Percentiles rank a stretch among this genome's conserved stretches.
Evolutionary conservation across 805 yeast genomes (phyloP).

Genomic region (Jamesozyma spencerorum): DNA sequence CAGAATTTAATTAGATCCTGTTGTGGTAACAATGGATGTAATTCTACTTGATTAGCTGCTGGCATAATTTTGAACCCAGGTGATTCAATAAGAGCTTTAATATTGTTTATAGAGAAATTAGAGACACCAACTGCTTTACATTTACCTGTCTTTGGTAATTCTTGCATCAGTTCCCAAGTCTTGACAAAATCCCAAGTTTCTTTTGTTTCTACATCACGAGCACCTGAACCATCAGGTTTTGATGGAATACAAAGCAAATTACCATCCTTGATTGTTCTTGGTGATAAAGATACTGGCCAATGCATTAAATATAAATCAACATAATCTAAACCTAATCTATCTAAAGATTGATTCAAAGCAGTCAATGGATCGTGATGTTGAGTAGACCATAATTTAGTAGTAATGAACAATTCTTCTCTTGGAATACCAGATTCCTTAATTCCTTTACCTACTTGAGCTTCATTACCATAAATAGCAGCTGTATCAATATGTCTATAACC

Average conservation of each 20-base stretch:
- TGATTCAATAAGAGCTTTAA: constrained; percentile 41
- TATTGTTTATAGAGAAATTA: constrained; percentile 49
- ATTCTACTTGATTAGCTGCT: constrained; percentile 65
- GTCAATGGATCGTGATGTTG: constrained; percentile 40
- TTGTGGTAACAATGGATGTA: constrained; percentile 67
- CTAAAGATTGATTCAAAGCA: constrained; percentile 50
- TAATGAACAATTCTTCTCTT: constrained; percentile 56
- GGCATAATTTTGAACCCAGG: constrained; percentile 49
- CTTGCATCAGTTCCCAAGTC: constrained; percentile 58
- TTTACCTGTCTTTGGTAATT: constrained; percentile 42
- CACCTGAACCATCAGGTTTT: constrained; percentile 27
- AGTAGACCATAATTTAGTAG: constrained; percentile 61
- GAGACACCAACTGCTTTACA: constrained; percentile 69
- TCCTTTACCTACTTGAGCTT: constrained; percentile 52
- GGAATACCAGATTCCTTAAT: constrained; percentile 50
- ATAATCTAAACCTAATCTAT: constrained; percentile 60
- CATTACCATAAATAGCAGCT: constrained; percentile 61
- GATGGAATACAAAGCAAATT: constrained; percentile 29
- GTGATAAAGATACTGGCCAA: constrained; percentile 62
- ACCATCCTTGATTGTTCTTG: constrained; percentile 33
- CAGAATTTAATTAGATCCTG: constrained; percentile 45
- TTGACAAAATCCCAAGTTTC: constrained; percentile 38
- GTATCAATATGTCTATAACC: constrained; percentile 77
- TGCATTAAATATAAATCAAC: constrained; percentile 73
- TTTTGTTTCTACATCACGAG: constrained; percentile 30